Evolutionary conservation across 2,329 filamentous ascomycete genomes (phyloP), one percentile per base, ranked within the genome.

Genomic region (Aaosphaeria arxii): DNA sequence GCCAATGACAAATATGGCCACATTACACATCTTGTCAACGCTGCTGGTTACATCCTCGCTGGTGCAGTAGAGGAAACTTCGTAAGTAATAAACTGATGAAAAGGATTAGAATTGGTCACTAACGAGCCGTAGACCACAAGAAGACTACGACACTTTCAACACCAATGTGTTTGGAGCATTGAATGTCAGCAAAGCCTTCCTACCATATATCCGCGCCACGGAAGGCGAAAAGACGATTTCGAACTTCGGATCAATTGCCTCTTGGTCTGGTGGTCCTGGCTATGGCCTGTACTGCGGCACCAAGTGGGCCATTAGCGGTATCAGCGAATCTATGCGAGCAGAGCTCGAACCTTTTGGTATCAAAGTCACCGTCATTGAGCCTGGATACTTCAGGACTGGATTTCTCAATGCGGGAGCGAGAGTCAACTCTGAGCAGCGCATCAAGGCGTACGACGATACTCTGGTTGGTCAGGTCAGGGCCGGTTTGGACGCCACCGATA

Each of bases 81-180:
- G 74, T 53, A 71, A 63, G 51, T 62, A 4, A 29, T 36, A 28
- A 24, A 11, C 13, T 30, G 7, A n/a, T 40, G 11, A 47, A 7
- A 6, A 17, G 17, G 57, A 48, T 68, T n/a, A 9, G 63, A 5
- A 65, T 52, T 69, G 67, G 45, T 62, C 30, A 7, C 24, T 30
- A 2, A 43, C 41, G 3, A 58, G 13, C 28, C 24, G 28, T 35
- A 70, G 69, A 7, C 65, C 67, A 7, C 58, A 66, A n/a, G 73
- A 78, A 56, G 67, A 71, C 24, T 63, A 64, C 39, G 61, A 69
- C 24, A 53, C 61, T 7, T 80, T 79, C 60, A 71, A 77, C 56
- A 79, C 77, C 31, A 83, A 83, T 47, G 76, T 83, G 30, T 77
- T 82, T 51, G 80, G 79, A 3, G 62, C 70, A 6, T 60, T 80